Evolutionary conservation across 805 yeast genomes (phyloP).

Genomic region (Teunomyces barrocoloradensis): DNA sequence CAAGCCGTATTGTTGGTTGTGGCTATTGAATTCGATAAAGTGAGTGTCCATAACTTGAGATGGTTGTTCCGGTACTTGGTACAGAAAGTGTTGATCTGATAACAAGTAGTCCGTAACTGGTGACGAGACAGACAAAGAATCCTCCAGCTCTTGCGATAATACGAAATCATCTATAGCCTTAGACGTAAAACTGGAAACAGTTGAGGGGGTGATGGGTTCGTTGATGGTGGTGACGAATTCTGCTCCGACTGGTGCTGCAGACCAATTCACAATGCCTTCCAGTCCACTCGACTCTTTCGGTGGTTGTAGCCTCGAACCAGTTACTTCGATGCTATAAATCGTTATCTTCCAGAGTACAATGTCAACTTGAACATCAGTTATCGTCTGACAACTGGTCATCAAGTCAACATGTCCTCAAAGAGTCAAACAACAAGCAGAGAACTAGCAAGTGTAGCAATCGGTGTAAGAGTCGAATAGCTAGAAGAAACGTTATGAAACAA

Average conservation of each 20-base stretch:
- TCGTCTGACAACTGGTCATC: constrained; percentile 3
- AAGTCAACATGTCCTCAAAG: background rate
- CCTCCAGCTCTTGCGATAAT: constrained; percentile 7
- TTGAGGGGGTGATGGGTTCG: constrained; percentile 2
- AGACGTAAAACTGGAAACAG: constrained; percentile 1
- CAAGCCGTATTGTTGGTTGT: constrained; percentile 14
- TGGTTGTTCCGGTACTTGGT: constrained; percentile 7
- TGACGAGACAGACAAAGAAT: constrained; percentile 9
- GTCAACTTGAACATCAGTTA: background rate
- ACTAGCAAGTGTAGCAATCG: constrained; percentile 12
- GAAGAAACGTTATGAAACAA: constrained; percentile 19
- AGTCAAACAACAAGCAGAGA: constrained; percentile 30
- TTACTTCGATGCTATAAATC: constrained; percentile 36
- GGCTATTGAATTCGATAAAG: constrained; percentile 5
- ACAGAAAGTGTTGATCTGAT: constrained; percentile 5
- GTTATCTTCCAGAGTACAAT: background rate
- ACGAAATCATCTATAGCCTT: constrained; percentile 7
- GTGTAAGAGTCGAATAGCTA: background rate
- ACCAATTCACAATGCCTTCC: background rate
- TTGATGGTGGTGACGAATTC: constrained; percentile 1
- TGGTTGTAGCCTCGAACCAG: constrained; percentile 10
- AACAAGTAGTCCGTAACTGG: constrained; percentile 6
- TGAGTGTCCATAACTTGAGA: constrained; percentile 1
- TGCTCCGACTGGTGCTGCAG: constrained; percentile 5
- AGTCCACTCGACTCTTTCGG: background rate